phyloP scores from a whole-genome alignment of 495 filamentous ascomycete genomes.

The Aspergillus olivimuriae region DNA sequence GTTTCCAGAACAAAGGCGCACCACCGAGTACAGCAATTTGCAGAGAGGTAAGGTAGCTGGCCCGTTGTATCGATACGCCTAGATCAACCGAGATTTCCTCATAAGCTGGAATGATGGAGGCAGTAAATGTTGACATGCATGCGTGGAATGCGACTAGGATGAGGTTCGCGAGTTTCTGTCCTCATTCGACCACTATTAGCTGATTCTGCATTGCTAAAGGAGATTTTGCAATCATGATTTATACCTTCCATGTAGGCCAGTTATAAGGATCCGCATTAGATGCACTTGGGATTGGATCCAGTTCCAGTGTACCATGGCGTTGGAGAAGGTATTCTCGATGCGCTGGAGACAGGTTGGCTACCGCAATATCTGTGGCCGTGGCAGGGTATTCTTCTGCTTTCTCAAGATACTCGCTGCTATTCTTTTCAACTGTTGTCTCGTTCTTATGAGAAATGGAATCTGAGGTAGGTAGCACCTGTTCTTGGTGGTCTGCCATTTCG shows the following conservation, averaged over 20 bases:
- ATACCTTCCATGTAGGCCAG: conserved; percentile 41
- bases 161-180: conserved; percentile 48
- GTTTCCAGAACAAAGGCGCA: conserved; percentile 48
- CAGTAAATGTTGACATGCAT: conserved; percentile 49
- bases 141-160: conserved; percentile 51
- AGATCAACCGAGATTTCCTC: conserved; percentile 42
- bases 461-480: too few species aligned
- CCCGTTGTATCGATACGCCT: conserved; percentile 35
- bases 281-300: conserved; percentile 44
- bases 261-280: conserved; percentile 47
- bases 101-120: conserved; percentile 50
- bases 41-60: conserved; percentile 46
- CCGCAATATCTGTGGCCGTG: background rate
- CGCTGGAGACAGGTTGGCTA: background rate
- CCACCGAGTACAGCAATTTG: conserved; percentile 47
- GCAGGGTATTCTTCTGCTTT: background rate
- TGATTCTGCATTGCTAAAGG: too few species aligned
- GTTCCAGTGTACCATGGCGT: conserved; percentile 32
- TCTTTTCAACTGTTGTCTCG: background rate
- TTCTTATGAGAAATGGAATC: too few species aligned
- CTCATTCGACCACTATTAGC: too few species aligned
- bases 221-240: too few species aligned
- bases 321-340: conserved; percentile 6
- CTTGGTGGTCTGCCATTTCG: background rate
- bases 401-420: conserved; percentile 1